phyloP scores from a whole-genome alignment of 305 asterid species.

The Ilex paraguariensis region DNA sequence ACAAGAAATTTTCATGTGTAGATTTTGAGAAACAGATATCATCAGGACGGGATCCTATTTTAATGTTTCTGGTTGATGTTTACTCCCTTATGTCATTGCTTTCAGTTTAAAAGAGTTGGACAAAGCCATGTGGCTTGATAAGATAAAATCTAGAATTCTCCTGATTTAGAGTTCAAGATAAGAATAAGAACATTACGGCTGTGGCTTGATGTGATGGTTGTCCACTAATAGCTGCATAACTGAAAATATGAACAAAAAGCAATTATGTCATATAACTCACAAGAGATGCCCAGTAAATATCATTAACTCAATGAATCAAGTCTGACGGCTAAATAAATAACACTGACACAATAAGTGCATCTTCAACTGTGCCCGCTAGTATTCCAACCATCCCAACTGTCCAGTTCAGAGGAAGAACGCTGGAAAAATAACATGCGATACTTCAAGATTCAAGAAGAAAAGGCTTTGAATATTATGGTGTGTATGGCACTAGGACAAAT shows the following conservation, averaged over 20 bases:
- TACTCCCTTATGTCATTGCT: no score
- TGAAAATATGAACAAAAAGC: constrained; percentile 18
- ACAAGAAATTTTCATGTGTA: no score
- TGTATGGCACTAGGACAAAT: background rate
- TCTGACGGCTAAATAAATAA: background rate
- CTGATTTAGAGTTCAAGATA: background rate
- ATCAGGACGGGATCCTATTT: no score
- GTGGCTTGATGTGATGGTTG: constrained; percentile 29
- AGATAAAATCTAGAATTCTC: no score
- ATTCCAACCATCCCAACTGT: constrained; percentile 94
- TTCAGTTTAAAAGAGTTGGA: no score
- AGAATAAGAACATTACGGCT: constrained; percentile 13
- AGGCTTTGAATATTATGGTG: background rate
- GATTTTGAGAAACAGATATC: no score
- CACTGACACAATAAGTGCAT: constrained; percentile 72
- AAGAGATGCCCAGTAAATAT: no score
- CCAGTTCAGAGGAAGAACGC: constrained; percentile 85
- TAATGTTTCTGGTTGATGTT: no score
- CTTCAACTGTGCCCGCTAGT: constrained; percentile 83
- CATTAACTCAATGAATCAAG: no score
- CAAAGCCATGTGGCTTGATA: no score
- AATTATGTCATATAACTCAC: no score
- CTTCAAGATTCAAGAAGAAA: background rate
- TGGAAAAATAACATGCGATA: constrained; percentile 18
- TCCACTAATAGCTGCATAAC: constrained; percentile 83